Conservation (phyloP, 345 rosid genomes). For the Linum tenue region DNA sequence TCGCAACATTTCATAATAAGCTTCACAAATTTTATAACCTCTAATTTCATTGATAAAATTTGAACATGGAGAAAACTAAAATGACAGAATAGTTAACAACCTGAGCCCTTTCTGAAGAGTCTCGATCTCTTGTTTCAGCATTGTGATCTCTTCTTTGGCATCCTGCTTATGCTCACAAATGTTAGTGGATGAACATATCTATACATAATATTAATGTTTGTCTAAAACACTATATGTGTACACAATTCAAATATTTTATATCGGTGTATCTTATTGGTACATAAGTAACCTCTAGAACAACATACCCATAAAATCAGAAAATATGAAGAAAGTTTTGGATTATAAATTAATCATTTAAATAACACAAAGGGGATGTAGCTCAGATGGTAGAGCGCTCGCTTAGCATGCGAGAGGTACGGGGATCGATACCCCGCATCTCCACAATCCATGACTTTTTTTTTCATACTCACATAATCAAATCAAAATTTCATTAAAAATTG, state of each 20-base stretch:
- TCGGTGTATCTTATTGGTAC: too few species aligned
- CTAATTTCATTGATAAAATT: not conserved
- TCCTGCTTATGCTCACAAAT: constrained; percentile 26
- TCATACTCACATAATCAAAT: too few species aligned
- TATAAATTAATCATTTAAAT: not conserved
- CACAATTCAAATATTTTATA: too few species aligned
- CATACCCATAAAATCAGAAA: too few species aligned
- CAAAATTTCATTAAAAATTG: too few species aligned
- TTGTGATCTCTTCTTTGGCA: constrained; percentile 45
- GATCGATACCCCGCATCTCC: not conserved
- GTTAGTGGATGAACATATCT: not conserved
- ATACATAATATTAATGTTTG: not conserved
- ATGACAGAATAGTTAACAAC: constrained; percentile 19
- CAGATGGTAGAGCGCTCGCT: constrained; percentile 10
- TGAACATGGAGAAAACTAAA: not conserved
- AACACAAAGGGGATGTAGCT: constrained; percentile 2
- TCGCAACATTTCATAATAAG: too few species aligned
- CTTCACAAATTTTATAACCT: too few species aligned
- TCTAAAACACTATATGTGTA: too few species aligned
- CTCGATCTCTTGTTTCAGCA: constrained; percentile 68
- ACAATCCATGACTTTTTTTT: too few species aligned
- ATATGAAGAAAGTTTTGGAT: not conserved
- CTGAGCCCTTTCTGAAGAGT: constrained; percentile 64
- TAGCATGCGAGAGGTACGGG: constrained; percentile 9
- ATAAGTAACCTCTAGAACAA: too few species aligned